Evolutionary conservation across 2,329 filamentous ascomycete species (phyloP).

Genomic region (Trichoderma sp.): DNA sequence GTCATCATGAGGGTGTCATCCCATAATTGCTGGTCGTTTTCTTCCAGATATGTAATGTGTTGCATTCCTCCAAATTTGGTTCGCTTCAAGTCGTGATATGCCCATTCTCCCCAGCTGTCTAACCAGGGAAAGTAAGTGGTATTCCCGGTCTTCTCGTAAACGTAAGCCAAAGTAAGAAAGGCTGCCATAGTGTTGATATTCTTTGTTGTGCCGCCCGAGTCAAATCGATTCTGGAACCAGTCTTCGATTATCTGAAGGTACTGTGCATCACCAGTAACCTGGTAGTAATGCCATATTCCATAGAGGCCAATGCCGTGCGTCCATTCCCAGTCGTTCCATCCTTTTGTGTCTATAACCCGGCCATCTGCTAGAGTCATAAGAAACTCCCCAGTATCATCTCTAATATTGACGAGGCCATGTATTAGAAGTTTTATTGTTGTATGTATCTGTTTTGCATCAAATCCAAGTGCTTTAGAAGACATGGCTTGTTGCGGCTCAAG

Average conservation of each 20-base stretch:
- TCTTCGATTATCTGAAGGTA: slow-evolving; percentile 18
- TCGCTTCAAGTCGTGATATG: slow-evolving; percentile 14
- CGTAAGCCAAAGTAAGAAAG: slow-evolving; percentile 10
- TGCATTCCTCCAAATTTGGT: slow-evolving; percentile 21
- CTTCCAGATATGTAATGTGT: slow-evolving; percentile 18
- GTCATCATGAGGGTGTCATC: slow-evolving; percentile 21
- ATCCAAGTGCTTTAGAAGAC: background rate
- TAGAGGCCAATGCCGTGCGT: slow-evolving; percentile 17
- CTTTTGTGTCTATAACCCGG: slow-evolving; percentile 17
- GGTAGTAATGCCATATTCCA: slow-evolving; percentile 20
- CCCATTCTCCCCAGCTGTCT: slow-evolving; percentile 19
- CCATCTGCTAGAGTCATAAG: slow-evolving; percentile 18
- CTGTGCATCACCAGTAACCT: background rate
- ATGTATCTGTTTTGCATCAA: slow-evolving; percentile 15
- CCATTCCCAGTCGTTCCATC: slow-evolving; percentile 22
- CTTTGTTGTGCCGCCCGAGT: slow-evolving; percentile 7
- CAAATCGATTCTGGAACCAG: slow-evolving; percentile 3
- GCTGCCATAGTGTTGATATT: slow-evolving; percentile 21
- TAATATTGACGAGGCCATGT: slow-evolving; percentile 12
- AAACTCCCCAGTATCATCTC: slow-evolving; percentile 13
- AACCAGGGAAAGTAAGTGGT: slow-evolving; percentile 8
- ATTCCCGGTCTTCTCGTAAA: slow-evolving; percentile 11
- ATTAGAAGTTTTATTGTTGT: slow-evolving; percentile 13
- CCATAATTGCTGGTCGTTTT: slow-evolving; percentile 16
- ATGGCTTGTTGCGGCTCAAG: background rate